Evolutionary conservation across 257 asterid species (phyloP).

Genomic region (Buddleja alternifolia): DNA sequence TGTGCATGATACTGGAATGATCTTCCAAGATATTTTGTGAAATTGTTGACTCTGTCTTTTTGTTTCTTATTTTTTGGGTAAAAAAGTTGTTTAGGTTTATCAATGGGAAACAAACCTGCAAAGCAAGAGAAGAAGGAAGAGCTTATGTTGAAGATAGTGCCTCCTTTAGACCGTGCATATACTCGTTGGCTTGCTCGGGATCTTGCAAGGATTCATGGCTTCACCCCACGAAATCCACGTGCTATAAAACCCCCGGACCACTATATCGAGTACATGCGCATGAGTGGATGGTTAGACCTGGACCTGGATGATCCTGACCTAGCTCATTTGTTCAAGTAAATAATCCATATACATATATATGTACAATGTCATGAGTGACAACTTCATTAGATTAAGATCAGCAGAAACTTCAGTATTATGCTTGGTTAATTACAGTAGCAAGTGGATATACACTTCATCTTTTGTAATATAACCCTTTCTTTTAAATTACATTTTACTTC

Average conservation of each 20-base stretch:
- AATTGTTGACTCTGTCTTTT: neutral
- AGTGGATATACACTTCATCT: too few species aligned
- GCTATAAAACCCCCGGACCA: slow-evolving; percentile 86
- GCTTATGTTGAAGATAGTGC: slow-evolving; percentile 61
- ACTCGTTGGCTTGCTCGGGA: slow-evolving; percentile 76
- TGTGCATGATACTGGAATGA: neutral
- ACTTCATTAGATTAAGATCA: too few species aligned
- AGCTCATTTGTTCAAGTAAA: slow-evolving; percentile 66
- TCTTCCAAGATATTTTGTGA: neutral
- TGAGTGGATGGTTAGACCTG: slow-evolving; percentile 91
- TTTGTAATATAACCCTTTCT: too few species aligned
- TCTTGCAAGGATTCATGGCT: slow-evolving; percentile 76
- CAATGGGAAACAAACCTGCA: slow-evolving; percentile 80
- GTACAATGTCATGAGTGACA: too few species aligned
- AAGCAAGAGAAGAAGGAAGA: slow-evolving; percentile 60
- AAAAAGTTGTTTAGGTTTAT: slow-evolving; percentile 28
- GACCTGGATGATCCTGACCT: slow-evolving; percentile 79
- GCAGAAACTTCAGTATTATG: too few species aligned
- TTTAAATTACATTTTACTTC: too few species aligned
- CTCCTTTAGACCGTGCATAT: slow-evolving; percentile 72
- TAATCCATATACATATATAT: neutral
- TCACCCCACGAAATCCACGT: slow-evolving; percentile 65
- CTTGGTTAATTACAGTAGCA: too few species aligned
- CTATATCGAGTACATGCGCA: slow-evolving; percentile 76
- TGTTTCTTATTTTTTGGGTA: neutral